Percentiles rank a stretch among this genome's conserved stretches.
These are phyloP conservation scores for Erucastrum elatum DNA, from an alignment of 345 rosid species.

Conservation along the genomic window DNA sequence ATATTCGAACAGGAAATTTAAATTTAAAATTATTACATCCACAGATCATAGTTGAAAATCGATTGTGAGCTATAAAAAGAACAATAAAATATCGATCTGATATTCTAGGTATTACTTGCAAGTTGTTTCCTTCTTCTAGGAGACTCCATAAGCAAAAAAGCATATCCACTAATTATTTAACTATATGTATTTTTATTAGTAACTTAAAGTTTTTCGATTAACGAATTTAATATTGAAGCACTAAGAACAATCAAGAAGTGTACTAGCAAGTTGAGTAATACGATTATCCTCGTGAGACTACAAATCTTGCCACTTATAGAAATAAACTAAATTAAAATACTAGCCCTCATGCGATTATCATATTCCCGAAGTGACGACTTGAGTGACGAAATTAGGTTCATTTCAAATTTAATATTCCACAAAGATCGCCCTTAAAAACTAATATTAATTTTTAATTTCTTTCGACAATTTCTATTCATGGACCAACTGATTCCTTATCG, in stretches of 20 bases:
- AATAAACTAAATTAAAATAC: constrained; percentile 20
- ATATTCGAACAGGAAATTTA: background rate
- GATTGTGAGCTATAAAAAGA: background rate
- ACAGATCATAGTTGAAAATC: constrained; percentile 7
- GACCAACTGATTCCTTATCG: constrained; percentile 38
- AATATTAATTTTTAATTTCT: background rate
- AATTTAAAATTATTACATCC: background rate
- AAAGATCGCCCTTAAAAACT: constrained; percentile 20
- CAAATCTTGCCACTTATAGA: constrained; percentile 44
- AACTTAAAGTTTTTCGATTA: constrained; percentile 19
- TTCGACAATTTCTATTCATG: constrained; percentile 33
- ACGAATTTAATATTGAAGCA: constrained; percentile 32
- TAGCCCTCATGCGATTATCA: constrained; percentile 39
- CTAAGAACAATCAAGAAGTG: constrained; percentile 43
- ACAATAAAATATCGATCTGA: constrained; percentile 16
- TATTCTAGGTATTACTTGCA: constrained; percentile 39
- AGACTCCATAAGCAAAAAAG: constrained; percentile 38
- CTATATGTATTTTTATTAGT: background rate
- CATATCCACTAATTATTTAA: constrained; percentile 34
- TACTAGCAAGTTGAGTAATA: constrained; percentile 35
- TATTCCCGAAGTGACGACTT: constrained; percentile 38
- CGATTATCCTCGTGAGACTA: constrained; percentile 37
- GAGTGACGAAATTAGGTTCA: constrained; percentile 42
- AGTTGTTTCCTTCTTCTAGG: constrained; percentile 34
- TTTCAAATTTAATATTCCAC: constrained; percentile 21